phyloP scores from a whole-genome alignment of 2,329 filamentous ascomycete genomes.

The Fusarium austroafricanum region DNA sequence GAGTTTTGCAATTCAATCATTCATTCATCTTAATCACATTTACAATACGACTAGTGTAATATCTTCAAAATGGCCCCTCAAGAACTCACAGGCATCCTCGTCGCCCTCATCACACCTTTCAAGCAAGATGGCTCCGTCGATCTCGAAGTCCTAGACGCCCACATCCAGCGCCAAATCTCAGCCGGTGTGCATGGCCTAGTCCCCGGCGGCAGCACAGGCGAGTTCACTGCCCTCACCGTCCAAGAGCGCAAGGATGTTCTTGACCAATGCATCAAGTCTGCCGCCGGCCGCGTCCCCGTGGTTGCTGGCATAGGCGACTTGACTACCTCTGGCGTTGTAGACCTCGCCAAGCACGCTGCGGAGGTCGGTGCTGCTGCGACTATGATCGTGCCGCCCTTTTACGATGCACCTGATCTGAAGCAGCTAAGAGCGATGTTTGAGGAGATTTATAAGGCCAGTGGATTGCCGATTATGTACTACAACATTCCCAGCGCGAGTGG shows the following conservation, averaged over 20 bases:
- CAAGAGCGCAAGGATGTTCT: slow-evolving; percentile 60
- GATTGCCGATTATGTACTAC: slow-evolving; percentile 62
- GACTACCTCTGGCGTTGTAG: slow-evolving; percentile 51
- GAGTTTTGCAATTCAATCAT: background rate
- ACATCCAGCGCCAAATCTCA: slow-evolving; percentile 59
- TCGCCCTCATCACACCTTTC: slow-evolving; percentile 62
- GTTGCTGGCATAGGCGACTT: slow-evolving; percentile 59
- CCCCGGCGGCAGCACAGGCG: slow-evolving; percentile 60
- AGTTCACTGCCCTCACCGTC: slow-evolving; percentile 59
- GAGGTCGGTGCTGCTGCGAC: slow-evolving; percentile 54
- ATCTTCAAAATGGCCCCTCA: slow-evolving; percentile 33
- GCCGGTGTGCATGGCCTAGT: slow-evolving; percentile 62
- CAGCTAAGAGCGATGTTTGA: slow-evolving; percentile 52
- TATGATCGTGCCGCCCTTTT: slow-evolving; percentile 64
- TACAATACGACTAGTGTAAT: background rate
- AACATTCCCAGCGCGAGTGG: slow-evolving; percentile 63
- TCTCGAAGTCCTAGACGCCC: slow-evolving; percentile 45
- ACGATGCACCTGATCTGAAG: slow-evolving; percentile 56
- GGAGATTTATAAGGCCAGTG: slow-evolving; percentile 55
- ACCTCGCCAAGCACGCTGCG: slow-evolving; percentile 47
- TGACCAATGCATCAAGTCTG: slow-evolving; percentile 51
- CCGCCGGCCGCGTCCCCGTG: slow-evolving; percentile 55
- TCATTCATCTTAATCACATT: background rate
- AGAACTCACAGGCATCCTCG: slow-evolving; percentile 57
- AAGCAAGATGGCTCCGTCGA: slow-evolving; percentile 58